Base-by-base conservation (phyloP, 208 protist genomes). In the Trypanosoma melophagium region DNA sequence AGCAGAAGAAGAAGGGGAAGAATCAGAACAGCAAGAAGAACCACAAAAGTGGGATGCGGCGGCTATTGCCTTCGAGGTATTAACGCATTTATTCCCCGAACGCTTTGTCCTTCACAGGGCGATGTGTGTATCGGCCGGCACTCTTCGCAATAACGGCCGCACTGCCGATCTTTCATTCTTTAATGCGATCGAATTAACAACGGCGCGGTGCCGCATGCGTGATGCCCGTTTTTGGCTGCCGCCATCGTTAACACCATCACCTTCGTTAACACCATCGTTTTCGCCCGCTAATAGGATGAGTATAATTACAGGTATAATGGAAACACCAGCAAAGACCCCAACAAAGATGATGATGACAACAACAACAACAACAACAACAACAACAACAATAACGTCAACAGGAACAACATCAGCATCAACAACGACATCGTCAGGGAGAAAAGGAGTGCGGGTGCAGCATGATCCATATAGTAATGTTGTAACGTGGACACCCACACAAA, bases 61-160 rank as follows among this genome's bases (percentile, higher is more conserved):
- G 3, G 41, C n/a, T 14, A 50, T 69, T 54, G 69, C 69, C 14
- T 58, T 57, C 21, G 45, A 75, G 41, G 25, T 53, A 2, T 55
- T 75, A 1, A n/a, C 54, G 0, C 24, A 16, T 0, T 45, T 67
- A 4, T 64, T 75, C 22, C 69, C 62, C 10, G 45, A 22, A 35
- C 60, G 47, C 12, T 75, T 75, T 61, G 42, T 62, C 19, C n/a
- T 69, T 2, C 54, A 69, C 24, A 52, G 35, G 12, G 69, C 55
- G 54, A 49, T 8, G 0, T 13, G n/a, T n/a, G 50, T 75, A 28
- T 53, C 56, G 42, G 55, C 69, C 3, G 54, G 51, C 16, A 55
- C 68, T 14, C 25, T 75, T n/a, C 21, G 22, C 44, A 3, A 5
- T 1, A 47, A 41, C 44, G 54, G 65, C 22, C 10, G 24, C n/a